These are phyloP conservation scores for Sporopachydermia lactativora DNA, from an alignment of 805 yeast genomes.

Conservation along the genomic window DNA sequence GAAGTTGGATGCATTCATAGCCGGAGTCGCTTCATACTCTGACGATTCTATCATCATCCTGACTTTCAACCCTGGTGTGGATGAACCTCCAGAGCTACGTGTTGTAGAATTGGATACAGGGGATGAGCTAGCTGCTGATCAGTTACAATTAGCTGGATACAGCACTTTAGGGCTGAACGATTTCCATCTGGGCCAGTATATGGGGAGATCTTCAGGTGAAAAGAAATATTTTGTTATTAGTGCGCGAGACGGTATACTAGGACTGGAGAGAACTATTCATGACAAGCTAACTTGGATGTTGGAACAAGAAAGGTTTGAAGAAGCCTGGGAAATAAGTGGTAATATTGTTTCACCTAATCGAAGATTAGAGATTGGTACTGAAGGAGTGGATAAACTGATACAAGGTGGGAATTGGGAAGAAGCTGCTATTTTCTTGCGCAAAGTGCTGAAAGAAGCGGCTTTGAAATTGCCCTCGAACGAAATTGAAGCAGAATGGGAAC, in stretches of 20 bases:
- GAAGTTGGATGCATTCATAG: constrained; percentile 35
- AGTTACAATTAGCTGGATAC: constrained; percentile 45
- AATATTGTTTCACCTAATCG: constrained; percentile 35
- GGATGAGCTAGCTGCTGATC: constrained; percentile 68
- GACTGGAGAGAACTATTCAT: constrained; percentile 49
- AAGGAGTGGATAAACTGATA: constrained; percentile 26
- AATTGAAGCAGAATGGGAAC: constrained; percentile 42
- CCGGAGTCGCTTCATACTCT: constrained; percentile 67
- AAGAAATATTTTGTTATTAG: constrained; percentile 52
- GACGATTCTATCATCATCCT: constrained; percentile 56
- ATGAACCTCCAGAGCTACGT: constrained; percentile 58
- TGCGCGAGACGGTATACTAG: constrained; percentile 70
- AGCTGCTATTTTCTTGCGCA: constrained; percentile 36
- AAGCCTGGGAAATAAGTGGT: constrained; percentile 72
- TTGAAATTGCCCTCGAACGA: constrained; percentile 11
- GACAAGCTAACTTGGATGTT: constrained; percentile 69
- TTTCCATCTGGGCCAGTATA: constrained; percentile 46
- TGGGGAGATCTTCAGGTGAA: constrained; percentile 22
- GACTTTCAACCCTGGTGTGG: constrained; percentile 29
- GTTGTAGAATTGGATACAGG: constrained; percentile 52
- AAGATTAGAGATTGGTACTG: constrained; percentile 45
- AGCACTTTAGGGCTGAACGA: constrained; percentile 65
- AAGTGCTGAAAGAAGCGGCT: constrained; percentile 19
- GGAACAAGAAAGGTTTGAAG: constrained; percentile 34
- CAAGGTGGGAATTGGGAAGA: constrained; percentile 34